Evolutionary conservation across 257 asterid species (phyloP).

Genomic region (Solanum pimpinellifolium): DNA sequence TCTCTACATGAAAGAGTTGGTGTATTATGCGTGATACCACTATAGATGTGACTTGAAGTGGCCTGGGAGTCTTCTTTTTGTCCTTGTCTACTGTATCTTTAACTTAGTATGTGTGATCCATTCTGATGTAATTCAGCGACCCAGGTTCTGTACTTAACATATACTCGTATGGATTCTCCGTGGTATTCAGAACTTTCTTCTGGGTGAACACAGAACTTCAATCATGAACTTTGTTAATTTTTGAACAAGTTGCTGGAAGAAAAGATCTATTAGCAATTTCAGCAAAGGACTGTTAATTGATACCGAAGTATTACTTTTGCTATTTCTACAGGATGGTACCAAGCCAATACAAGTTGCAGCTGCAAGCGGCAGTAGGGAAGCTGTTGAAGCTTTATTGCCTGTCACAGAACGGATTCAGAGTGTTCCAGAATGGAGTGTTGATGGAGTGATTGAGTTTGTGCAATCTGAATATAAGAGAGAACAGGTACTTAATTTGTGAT

Average conservation of each 20-base stretch:
- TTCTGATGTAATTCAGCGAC: background rate
- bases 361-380: constrained; percentile 48
- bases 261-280: background rate
- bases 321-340: constrained; percentile 54
- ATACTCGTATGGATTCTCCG: background rate
- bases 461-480: constrained; percentile 32
- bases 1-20: background rate
- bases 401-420: constrained; percentile 33
- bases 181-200: background rate
- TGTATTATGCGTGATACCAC: background rate
- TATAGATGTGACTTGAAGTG: background rate
- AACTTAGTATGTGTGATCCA: background rate
- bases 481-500: constrained; percentile 32
- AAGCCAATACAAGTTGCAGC: constrained; percentile 87
- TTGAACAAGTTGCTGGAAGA: background rate
- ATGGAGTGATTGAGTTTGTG: constrained; percentile 61
- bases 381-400: constrained; percentile 69
- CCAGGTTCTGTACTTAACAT: background rate
- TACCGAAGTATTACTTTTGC: background rate
- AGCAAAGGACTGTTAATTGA: background rate
- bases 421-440: constrained; percentile 62
- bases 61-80: background rate
- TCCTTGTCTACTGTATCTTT: background rate
- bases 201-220: background rate
- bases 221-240: background rate